Conservation (phyloP, 139 green algal species). For the Closterium sp. region DNA sequence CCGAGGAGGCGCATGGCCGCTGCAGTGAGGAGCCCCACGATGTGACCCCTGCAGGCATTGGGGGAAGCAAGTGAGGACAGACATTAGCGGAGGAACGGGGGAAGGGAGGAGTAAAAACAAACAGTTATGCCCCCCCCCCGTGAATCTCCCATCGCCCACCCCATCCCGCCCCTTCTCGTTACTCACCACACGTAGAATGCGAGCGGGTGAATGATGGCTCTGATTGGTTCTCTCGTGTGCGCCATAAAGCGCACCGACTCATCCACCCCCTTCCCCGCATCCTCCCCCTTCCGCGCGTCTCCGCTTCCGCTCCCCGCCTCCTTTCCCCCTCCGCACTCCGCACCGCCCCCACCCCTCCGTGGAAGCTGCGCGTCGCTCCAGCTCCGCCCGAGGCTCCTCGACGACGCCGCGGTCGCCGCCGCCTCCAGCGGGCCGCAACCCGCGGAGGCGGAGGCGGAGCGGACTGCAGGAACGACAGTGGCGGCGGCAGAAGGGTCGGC, state of each 20-base stretch:
- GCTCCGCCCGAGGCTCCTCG: too few species aligned
- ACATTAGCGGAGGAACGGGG: too few species aligned
- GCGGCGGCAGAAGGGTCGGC: too few species aligned
- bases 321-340: not conserved
- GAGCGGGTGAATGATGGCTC: slow-evolving; percentile 36
- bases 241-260: slow-evolving; percentile 40
- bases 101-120: not conserved
- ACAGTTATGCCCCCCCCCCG: too few species aligned
- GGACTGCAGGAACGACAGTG: too few species aligned
- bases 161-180: too few species aligned
- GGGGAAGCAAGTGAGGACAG: too few species aligned
- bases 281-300: not conserved
- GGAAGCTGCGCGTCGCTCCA: not conserved
- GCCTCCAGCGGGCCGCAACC: too few species aligned
- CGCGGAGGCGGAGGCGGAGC: too few species aligned
- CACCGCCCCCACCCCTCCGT: not conserved
- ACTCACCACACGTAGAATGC: slow-evolving; percentile 37
- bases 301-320: not conserved
- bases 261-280: not conserved
- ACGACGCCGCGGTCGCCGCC: too few species aligned
- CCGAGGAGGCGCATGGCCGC: not conserved
- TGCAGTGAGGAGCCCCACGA: not conserved
- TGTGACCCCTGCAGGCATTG: not conserved
- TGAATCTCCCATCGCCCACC: too few species aligned
- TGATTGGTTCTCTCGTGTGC: slow-evolving; percentile 41